Conservation (phyloP, 768 basidiomycete genomes). For the Pulveroboletus sp. region DNA sequence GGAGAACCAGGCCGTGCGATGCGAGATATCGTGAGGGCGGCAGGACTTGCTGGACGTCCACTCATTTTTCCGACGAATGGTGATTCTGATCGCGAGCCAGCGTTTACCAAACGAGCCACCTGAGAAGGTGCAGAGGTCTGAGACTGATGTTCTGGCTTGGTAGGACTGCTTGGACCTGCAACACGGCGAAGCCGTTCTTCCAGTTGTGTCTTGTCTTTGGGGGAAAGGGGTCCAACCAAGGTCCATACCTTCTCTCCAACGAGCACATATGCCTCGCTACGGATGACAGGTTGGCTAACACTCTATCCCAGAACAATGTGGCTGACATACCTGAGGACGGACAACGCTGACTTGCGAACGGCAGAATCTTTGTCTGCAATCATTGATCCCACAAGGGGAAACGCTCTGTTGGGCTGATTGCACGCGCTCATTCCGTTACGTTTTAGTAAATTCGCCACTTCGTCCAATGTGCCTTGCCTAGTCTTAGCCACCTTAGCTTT, state of each 20-base stretch:
- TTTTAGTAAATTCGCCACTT: constrained; percentile 71
- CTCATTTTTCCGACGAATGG: constrained; percentile 42
- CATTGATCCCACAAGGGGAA: constrained; percentile 71
- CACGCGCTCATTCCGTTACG: constrained; percentile 80
- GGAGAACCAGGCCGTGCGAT: constrained; percentile 44
- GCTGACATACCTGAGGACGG: constrained; percentile 66
- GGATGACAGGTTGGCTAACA: constrained; percentile 11
- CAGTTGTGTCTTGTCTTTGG: constrained; percentile 89
- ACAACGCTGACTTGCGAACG: constrained; percentile 84
- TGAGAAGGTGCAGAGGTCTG: constrained; percentile 43
- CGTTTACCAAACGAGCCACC: constrained; percentile 49
- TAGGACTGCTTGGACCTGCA: constrained; percentile 55
- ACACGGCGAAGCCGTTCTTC: constrained; percentile 86
- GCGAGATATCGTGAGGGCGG: constrained; percentile 37
- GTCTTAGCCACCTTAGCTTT: constrained; percentile 91
- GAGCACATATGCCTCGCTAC: constrained; percentile 75
- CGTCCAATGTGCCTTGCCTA: constrained; percentile 82
- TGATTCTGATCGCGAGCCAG: constrained; percentile 45
- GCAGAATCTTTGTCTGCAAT: constrained; percentile 87
- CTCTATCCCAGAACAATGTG: neutral
- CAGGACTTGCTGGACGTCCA: constrained; percentile 48
- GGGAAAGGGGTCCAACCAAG: constrained; percentile 65
- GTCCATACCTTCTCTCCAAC: constrained; percentile 86
- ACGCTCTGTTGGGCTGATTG: constrained; percentile 70
- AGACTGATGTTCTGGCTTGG: constrained; percentile 38